These are phyloP conservation scores for Testicularia cyperi DNA, from an alignment of 1,284 basidiomycete species.

Conservation along the genomic window DNA sequence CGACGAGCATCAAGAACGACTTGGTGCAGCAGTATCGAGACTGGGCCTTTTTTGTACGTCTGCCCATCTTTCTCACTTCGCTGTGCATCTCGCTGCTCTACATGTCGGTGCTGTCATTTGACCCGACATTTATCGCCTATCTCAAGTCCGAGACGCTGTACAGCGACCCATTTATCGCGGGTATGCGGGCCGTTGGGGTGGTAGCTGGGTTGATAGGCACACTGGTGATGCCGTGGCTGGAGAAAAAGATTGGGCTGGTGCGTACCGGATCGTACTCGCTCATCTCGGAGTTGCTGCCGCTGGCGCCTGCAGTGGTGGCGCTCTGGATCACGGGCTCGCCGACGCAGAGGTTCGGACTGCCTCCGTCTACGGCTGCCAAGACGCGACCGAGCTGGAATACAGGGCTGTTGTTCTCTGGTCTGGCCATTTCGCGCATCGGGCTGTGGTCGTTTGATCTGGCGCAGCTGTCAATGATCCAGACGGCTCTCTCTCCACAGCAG, in stretches of 20 bases:
- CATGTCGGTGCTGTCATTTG: slow-evolving; percentile 63
- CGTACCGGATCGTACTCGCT: slow-evolving; percentile 62
- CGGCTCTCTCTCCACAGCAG: slow-evolving; percentile 25
- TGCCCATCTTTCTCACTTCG: slow-evolving; percentile 62
- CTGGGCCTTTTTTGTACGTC: slow-evolving; percentile 64
- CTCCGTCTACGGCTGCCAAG: too few relatives aligned
- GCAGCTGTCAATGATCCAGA: slow-evolving; percentile 63
- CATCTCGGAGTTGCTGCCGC: slow-evolving; percentile 33
- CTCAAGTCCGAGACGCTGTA: slow-evolving; percentile 51
- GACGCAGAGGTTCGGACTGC: slow-evolving; percentile 15
- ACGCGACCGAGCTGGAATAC: slow-evolving; percentile 42
- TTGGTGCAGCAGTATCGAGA: slow-evolving; percentile 50
- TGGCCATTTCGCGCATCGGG: slow-evolving; percentile 65
- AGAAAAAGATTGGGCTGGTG: slow-evolving; percentile 63
- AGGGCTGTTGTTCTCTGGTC: slow-evolving; percentile 57
- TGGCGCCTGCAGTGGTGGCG: slow-evolving; percentile 28
- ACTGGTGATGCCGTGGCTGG: slow-evolving; percentile 62
- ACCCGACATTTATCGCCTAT: slow-evolving; percentile 49
- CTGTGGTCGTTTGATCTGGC: slow-evolving; percentile 66
- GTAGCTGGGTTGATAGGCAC: slow-evolving; percentile 64
- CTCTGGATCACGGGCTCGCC: slow-evolving; percentile 38
- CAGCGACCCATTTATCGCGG: slow-evolving; percentile 66
- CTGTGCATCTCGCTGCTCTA: slow-evolving; percentile 66
- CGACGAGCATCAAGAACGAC: slow-evolving; percentile 3
- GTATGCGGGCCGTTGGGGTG: slow-evolving; percentile 65